Evolutionary conservation across 208 protist genomes (phyloP), one percentile per base, ranked within the genome.

Genomic region (Acanthamoeba lugdunensis): DNA sequence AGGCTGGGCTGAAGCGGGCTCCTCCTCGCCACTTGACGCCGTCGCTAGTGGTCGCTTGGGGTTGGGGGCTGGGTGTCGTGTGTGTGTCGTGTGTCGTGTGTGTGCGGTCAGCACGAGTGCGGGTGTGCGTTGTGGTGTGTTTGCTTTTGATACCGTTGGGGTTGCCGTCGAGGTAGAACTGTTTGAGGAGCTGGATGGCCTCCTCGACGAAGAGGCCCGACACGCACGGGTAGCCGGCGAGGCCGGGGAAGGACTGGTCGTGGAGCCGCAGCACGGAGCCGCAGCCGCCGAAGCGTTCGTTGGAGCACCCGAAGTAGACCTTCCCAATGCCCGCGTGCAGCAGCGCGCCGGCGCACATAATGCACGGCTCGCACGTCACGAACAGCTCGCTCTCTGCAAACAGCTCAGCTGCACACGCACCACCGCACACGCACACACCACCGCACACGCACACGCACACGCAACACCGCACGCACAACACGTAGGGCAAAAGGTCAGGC

Each of bases 231-330:
- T 85, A 84, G 23, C 28, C 33, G 75, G 58, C 52, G 11, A 89
- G 77, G 25, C 90, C 71, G 13, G 63, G 33, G 41, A 50, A 61
- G 58, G 23, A 21, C 25, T 87, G n/a, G 71, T 56, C 75, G 73
- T 98, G 97, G 28, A 98, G 79, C 5, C 94, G 33, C 14, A 98
- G 85, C 0, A 99, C 96, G 2, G 98, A 98, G 30, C 98, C 98
- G 94, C 98, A 98, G 2, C 98, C 98, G 48, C 98, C 98, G 95
- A 99, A 99, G 23, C 98, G 97, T 21, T 98, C 97, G 95, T 99
- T 99, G n/a, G 92, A 89, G 88, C 98, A 98, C 23, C 98, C 98
- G 94, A 97, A 99, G 94, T 98, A 98, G 18, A 99, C 97, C 75
- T 90, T 65, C 11, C 81, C 30, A 7, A 93, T 87, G 25, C 52